A percentile compares a stretch with the other conserved stretches of the same genome.
Evolutionary conservation across 2,329 filamentous ascomycete genomes (phyloP).

Genomic region (Neonectria faginata): DNA sequence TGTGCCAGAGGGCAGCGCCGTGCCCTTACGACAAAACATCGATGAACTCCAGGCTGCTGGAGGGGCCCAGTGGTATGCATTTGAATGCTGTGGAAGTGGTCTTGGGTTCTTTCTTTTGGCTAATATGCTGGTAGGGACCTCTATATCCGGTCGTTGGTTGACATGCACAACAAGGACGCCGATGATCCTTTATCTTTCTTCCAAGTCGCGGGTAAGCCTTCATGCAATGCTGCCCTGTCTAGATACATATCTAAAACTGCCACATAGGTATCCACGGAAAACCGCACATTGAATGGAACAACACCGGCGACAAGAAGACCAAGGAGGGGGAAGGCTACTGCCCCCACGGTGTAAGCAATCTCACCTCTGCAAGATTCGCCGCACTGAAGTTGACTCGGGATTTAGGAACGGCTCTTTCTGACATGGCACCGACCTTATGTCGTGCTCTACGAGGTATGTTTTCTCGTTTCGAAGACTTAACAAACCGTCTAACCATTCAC

Average conservation of each 20-base stretch:
- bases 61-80: slow-evolving; percentile 60
- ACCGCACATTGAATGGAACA: slow-evolving; percentile 58
- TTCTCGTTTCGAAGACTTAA: neutral
- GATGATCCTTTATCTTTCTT: slow-evolving; percentile 62
- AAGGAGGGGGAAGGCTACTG: slow-evolving; percentile 57
- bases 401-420: slow-evolving; percentile 61
- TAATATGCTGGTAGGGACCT: slow-evolving; percentile 56
- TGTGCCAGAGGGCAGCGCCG: slow-evolving; percentile 54
- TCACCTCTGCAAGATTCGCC: neutral
- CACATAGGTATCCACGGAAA: slow-evolving; percentile 55
- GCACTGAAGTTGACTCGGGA: slow-evolving; percentile 15
- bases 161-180: slow-evolving; percentile 56
- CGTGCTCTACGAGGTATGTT: slow-evolving; percentile 63
- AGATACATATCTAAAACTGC: neutral
- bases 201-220: slow-evolving; percentile 58
- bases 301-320: slow-evolving; percentile 48
- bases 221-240: neutral
- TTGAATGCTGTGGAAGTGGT: slow-evolving; percentile 6
- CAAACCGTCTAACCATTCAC: slow-evolving; percentile 23
- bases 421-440: slow-evolving; percentile 69
- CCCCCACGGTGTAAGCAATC: slow-evolving; percentile 57
- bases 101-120: slow-evolving; percentile 4
- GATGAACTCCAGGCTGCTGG: slow-evolving; percentile 56
- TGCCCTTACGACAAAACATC: slow-evolving; percentile 61
- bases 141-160: slow-evolving; percentile 59